These are phyloP conservation scores for Apostasia shenzhenica DNA, from an alignment of 106 monocot genomes.

Conservation along the genomic window DNA sequence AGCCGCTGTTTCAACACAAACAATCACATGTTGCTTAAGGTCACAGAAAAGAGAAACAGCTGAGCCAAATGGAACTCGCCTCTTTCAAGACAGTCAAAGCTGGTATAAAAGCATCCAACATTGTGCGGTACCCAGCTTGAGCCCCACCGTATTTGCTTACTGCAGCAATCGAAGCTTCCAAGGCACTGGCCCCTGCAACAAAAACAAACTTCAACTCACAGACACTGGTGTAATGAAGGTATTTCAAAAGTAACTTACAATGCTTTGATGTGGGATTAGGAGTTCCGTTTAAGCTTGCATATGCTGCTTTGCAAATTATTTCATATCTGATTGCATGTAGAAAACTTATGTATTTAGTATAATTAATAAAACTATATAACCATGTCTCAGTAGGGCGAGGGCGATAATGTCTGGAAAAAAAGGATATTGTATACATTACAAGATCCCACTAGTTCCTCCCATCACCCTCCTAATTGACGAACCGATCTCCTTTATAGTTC, in stretches of 20 bases:
- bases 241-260: slow-evolving; percentile 34
- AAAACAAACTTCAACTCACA: not conserved
- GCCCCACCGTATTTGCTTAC: slow-evolving; percentile 97
- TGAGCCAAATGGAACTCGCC: slow-evolving; percentile 13
- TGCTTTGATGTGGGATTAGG: slow-evolving; percentile 39
- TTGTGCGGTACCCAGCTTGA: slow-evolving; percentile 73
- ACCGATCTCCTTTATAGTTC: slow-evolving; percentile 90
- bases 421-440: slow-evolving; percentile 34
- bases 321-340: slow-evolving; percentile 47
- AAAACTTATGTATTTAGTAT: too few relatives aligned
- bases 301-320: slow-evolving; percentile 94
- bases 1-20: slow-evolving; percentile 34
- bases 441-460: slow-evolving; percentile 99
- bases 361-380: too few relatives aligned
- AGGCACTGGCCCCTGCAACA: slow-evolving; percentile 68
- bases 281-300: slow-evolving; percentile 64
- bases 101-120: slow-evolving; percentile 97
- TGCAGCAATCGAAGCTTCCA: slow-evolving; percentile 69
- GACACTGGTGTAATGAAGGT: not conserved
- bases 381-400: too few relatives aligned
- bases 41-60: not conserved
- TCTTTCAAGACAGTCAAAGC: slow-evolving; percentile 61
- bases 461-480: slow-evolving; percentile 73
- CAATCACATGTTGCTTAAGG: not conserved
- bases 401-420: not conserved